A percentile compares a stretch with the other conserved stretches of the same genome.
These are phyloP conservation scores for Floccularia luteovirens DNA, from an alignment of 768 basidiomycete species.

Conservation along the genomic window DNA sequence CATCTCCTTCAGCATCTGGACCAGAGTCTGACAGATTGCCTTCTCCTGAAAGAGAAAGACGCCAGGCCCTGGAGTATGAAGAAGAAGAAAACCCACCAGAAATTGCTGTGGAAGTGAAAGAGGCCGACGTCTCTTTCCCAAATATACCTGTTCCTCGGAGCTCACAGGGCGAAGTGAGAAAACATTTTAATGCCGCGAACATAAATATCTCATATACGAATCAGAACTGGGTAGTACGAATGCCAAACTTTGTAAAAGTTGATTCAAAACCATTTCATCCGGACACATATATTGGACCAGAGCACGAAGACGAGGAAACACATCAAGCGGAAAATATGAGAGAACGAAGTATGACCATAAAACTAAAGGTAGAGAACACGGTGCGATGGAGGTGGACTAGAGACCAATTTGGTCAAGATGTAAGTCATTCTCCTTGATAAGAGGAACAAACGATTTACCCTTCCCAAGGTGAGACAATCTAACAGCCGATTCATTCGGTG, in stretches of 20 bases:
- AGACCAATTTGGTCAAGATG: slow-evolving; percentile 67
- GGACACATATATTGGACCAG: slow-evolving; percentile 77
- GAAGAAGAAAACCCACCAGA: slow-evolving; percentile 66
- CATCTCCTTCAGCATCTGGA: slow-evolving; percentile 42
- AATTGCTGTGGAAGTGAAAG: slow-evolving; percentile 46
- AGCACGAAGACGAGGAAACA: slow-evolving; percentile 65
- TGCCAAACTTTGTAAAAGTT: slow-evolving; percentile 91
- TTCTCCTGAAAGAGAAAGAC: slow-evolving; percentile 51
- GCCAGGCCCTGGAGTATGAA: slow-evolving; percentile 73
- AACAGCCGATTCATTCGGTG: slow-evolving; percentile 90
- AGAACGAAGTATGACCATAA: slow-evolving; percentile 79
- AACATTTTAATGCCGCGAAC: background rate
- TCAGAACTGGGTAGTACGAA: slow-evolving; percentile 86
- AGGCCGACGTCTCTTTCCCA: slow-evolving; percentile 76
- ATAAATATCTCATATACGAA: background rate
- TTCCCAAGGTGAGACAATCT: slow-evolving; percentile 65
- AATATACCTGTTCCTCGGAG: slow-evolving; percentile 78
- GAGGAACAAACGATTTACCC: background rate
- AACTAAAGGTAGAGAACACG: slow-evolving; percentile 88
- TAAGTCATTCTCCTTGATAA: slow-evolving; percentile 30
- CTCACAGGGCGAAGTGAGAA: slow-evolving; percentile 73
- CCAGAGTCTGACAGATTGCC: slow-evolving; percentile 60
- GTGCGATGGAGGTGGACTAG: slow-evolving; percentile 93
- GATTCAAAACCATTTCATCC: slow-evolving; percentile 88
- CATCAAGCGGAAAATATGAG: slow-evolving; percentile 52